Conservation (phyloP, 1,284 basidiomycete genomes). For the Moniliophthora roreri region DNA sequence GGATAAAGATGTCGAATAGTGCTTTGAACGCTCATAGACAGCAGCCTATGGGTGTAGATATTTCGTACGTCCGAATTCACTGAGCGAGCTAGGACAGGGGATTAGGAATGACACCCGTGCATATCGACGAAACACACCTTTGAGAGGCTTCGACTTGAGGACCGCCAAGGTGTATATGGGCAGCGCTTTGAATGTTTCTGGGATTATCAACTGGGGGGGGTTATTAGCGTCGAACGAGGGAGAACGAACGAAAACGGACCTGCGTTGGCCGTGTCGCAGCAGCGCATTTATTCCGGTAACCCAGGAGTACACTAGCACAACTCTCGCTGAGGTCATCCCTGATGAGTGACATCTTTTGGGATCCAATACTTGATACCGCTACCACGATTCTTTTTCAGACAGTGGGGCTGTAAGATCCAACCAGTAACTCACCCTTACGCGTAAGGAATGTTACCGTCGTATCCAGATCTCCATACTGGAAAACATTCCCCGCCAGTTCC, state of each 20-base stretch:
- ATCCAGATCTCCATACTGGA: conserved; percentile 92
- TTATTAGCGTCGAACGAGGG: not conserved
- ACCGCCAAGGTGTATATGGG: conserved; percentile 86
- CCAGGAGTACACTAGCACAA: conserved; percentile 82
- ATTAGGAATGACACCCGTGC: conserved; percentile 2
- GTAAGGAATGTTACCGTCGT: conserved; percentile 74
- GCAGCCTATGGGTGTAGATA: conserved; percentile 79
- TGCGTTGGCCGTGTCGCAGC: conserved; percentile 81
- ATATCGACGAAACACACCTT: conserved; percentile 54
- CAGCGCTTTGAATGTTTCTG: conserved; percentile 90
- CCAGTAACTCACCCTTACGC: conserved; percentile 65
- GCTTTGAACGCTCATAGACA: conserved; percentile 66
- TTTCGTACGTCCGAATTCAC: conserved; percentile 94
- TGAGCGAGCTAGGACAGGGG: conserved; percentile 57
- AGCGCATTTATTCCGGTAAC: conserved; percentile 91
- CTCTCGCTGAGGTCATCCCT: conserved; percentile 85
- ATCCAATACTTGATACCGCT: conserved; percentile 72
- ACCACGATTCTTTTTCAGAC: conserved; percentile 4
- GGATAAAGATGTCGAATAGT: conserved; percentile 89
- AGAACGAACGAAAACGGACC: conserved; percentile 38
- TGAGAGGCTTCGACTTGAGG: conserved; percentile 89
- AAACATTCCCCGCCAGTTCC: conserved; percentile 87
- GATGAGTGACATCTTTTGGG: conserved; percentile 72
- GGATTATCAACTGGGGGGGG: conserved; percentile 77
- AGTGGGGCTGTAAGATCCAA: not conserved